phyloP scores from a whole-genome alignment of 2,329 filamentous ascomycete species.

The Monilinia fructigena region DNA sequence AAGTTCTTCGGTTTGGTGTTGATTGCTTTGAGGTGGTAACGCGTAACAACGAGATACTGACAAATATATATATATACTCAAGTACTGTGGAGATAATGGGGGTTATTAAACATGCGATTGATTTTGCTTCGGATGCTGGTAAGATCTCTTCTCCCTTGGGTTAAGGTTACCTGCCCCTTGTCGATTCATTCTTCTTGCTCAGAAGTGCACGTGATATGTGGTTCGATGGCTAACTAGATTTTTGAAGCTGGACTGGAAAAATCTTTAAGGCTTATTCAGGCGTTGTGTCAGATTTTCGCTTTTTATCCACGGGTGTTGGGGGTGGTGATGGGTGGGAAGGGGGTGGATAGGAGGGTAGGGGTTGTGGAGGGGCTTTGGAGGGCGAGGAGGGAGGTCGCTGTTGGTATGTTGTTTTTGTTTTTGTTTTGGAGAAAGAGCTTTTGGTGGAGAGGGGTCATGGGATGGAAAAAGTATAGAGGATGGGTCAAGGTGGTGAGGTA shows the following conservation, averaged over 20 bases:
- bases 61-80: background rate
- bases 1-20: too few relatives aligned
- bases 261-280: conserved; percentile 57
- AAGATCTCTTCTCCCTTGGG: background rate
- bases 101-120: conserved; percentile 28
- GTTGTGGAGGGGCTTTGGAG: conserved; percentile 39
- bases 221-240: background rate
- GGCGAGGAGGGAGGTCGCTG: conserved; percentile 44
- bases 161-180: background rate
- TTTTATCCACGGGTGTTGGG: conserved; percentile 42
- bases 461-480: too few relatives aligned
- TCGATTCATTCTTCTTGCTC: background rate
- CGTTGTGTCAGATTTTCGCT: conserved; percentile 49
- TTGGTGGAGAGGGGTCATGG: background rate
- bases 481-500: background rate
- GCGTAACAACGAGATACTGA: background rate
- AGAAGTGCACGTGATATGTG: too few relatives aligned
- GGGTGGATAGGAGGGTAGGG: conserved; percentile 29
- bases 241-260: conserved; percentile 58
- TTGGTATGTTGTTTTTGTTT: conserved; percentile 41
- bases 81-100: background rate
- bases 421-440: background rate
- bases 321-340: background rate
- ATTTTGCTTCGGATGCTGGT: conserved; percentile 37
- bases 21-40: background rate